phyloP scores from a whole-genome alignment of 805 yeast species.

The Lachancea meyersii region DNA sequence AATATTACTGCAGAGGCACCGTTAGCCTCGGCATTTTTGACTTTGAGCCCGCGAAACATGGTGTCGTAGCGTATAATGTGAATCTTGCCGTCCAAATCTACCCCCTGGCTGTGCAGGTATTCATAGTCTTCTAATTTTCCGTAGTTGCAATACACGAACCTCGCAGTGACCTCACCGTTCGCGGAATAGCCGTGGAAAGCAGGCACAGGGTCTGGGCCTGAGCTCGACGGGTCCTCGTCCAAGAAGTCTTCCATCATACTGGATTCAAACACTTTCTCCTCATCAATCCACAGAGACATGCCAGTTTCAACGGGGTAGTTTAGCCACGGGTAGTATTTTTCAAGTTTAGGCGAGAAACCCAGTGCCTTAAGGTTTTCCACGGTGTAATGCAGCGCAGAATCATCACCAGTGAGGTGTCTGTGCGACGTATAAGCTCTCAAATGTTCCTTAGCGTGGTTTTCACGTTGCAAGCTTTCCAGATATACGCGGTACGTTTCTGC shows the following conservation, averaged over 20 bases:
- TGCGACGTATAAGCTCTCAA: slow-evolving; percentile 18
- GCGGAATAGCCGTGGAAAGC: slow-evolving; percentile 63
- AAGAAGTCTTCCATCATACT: slow-evolving; percentile 45
- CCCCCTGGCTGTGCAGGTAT: slow-evolving; percentile 34
- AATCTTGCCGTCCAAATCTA: slow-evolving; percentile 48
- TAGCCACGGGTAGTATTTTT: slow-evolving; percentile 52
- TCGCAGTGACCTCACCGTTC: slow-evolving; percentile 51
- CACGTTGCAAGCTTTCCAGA: slow-evolving; percentile 37
- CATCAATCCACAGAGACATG: slow-evolving; percentile 32
- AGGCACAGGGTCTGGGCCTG: slow-evolving; percentile 36
- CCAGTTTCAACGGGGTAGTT: slow-evolving; percentile 45
- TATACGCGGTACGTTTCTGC: slow-evolving; percentile 64
- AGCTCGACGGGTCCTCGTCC: slow-evolving; percentile 37
- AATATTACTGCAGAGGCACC: slow-evolving; percentile 61
- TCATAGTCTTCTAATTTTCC: slow-evolving; percentile 53
- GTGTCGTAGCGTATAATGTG: slow-evolving; percentile 50
- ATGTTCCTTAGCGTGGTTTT: slow-evolving; percentile 32
- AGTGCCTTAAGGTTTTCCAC: slow-evolving; percentile 42
- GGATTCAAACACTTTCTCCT: slow-evolving; percentile 40
- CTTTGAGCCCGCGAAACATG: slow-evolving; percentile 49
- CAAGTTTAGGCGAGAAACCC: slow-evolving; percentile 46
- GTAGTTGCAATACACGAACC: slow-evolving; percentile 54
- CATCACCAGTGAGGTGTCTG: slow-evolving; percentile 39
- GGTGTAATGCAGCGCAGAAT: slow-evolving; percentile 44
- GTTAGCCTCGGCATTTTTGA: slow-evolving; percentile 51